Conservation (phyloP, 1,284 basidiomycete species). For the Limonomyces culmigenus region DNA sequence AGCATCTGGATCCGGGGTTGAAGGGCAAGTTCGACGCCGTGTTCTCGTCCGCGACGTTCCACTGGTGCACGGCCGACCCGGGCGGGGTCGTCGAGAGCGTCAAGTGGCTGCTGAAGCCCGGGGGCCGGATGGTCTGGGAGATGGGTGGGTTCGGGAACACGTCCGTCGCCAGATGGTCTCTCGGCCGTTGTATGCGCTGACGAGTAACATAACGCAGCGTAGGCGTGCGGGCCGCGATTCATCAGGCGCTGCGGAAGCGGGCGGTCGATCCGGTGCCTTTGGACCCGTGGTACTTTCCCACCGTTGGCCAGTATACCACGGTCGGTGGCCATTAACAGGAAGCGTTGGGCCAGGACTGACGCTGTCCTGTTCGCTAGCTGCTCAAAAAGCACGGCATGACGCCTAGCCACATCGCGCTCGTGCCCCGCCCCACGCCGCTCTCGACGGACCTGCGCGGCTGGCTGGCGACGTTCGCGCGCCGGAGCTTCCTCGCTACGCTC, state of each 20-base stretch:
- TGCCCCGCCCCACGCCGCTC: constrained; percentile 56
- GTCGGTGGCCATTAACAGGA: constrained; percentile 17
- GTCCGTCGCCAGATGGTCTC: constrained; percentile 16
- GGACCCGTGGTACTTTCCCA: constrained; percentile 81
- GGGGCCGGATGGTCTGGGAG: constrained; percentile 57
- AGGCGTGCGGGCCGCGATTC: constrained; percentile 49
- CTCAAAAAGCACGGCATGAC: constrained; percentile 38
- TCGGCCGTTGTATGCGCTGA: constrained; percentile 1
- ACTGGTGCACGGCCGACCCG: constrained; percentile 74
- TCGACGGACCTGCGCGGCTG: constrained; percentile 45
- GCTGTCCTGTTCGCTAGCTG: constrained; percentile 22
- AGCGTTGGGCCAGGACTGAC: constrained; percentile 2
- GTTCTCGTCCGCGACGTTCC: constrained; percentile 66
- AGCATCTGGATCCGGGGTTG: constrained; percentile 14
- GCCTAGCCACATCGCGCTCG: constrained; percentile 36
- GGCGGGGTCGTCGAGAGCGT: constrained; percentile 41
- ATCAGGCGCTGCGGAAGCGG: constrained; percentile 32
- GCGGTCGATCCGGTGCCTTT: constrained; percentile 38
- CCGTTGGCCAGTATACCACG: constrained; percentile 40
- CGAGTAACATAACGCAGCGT: constrained; percentile 2
- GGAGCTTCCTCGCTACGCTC: constrained; percentile 35
- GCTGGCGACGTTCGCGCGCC: constrained; percentile 50
- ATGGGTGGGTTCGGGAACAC: constrained; percentile 66
- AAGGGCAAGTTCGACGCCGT: constrained; percentile 34
- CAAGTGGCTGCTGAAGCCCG: constrained; percentile 42